Evolutionary conservation across 129 eudicot species (phyloP), one percentile per base, ranked within the genome.

Genomic region (Lonicera japonica): DNA sequence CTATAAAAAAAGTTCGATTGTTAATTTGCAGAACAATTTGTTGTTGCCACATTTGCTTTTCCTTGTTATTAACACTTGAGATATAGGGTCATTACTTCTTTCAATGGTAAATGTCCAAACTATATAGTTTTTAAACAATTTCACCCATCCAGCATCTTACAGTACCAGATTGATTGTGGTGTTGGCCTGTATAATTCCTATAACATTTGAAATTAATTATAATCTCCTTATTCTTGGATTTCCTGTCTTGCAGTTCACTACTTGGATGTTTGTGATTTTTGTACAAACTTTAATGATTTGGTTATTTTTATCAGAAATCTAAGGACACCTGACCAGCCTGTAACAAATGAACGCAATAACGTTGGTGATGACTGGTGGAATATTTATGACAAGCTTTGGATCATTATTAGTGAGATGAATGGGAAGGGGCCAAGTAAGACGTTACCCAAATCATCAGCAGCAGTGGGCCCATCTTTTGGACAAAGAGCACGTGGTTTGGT

Each of bases 401-500:
- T 78, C 54, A 54, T 85, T 13, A 81, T 88, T 58, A 75, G 80
- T 11, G 86, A 82, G 78, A 78, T 94, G 86, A 84, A 88, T 75
- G 99, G 96, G 10, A 94, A 85, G 76, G 96, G 95, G 11, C 95
- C 84, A 20, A 88, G 91, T 73, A 88, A 87, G 58, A 58, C 63
- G 40, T 63, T 88, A 65, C 83, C 87, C 11, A 85, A 81, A 69
- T 74, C 99, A 54, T 74, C 87, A 70, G 71, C 96, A 24, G 51
- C 76, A 29, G 61, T 45, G 4, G 83, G 75, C 20, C 96, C 99
- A 64, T 85, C 99, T 63, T 80, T 94, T 69, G 84, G 96, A 41
- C 99, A 94, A 83, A 78, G 99, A 79, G 99, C 96, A 41, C 96
- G 96, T 71, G 96, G 95, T 23, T 79, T 94, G 84, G 99, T 94